These are phyloP conservation scores for Barnettozyma sp. DNA, from an alignment of 805 yeast species.

Conservation along the genomic window DNA sequence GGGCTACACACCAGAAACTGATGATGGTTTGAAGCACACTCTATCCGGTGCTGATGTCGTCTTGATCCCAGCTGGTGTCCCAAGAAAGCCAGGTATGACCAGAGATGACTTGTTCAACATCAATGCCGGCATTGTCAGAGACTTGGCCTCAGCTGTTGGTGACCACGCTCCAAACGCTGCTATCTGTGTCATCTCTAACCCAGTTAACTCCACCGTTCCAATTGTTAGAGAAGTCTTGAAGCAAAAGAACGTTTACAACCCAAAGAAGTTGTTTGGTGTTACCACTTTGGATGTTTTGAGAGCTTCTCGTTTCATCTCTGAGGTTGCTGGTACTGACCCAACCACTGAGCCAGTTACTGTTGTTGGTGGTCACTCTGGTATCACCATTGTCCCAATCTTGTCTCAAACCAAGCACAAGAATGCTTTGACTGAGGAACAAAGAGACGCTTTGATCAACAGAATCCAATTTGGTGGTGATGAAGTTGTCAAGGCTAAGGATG, in stretches of 20 bases:
- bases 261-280: slow-evolving; percentile 76
- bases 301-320: slow-evolving; percentile 50
- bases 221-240: slow-evolving; percentile 75
- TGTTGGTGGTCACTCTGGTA: slow-evolving; percentile 84
- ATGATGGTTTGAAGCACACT: slow-evolving; percentile 64
- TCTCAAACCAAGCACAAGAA: slow-evolving; percentile 67
- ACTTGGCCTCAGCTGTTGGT: slow-evolving; percentile 65
- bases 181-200: slow-evolving; percentile 65
- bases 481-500: slow-evolving; percentile 88
- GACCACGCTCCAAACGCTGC: slow-evolving; percentile 62
- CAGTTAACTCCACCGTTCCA: slow-evolving; percentile 81
- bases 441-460: slow-evolving; percentile 67
- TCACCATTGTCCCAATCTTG: slow-evolving; percentile 71
- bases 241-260: slow-evolving; percentile 64
- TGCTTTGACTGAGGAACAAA: slow-evolving; percentile 52
- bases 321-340: slow-evolving; percentile 13
- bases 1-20: slow-evolving; percentile 81
- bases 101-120: slow-evolving; percentile 81
- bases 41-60: slow-evolving; percentile 77
- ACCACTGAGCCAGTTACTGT: slow-evolving; percentile 44
- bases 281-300: slow-evolving; percentile 75
- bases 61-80: slow-evolving; percentile 85
- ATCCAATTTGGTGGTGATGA: slow-evolving; percentile 97
- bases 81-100: slow-evolving; percentile 87
- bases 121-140: slow-evolving; percentile 76